Evolutionary conservation across 148 eudicot species (phyloP), one percentile per base, ranked within the genome.

Genomic region (Chenopodium quinoa): DNA sequence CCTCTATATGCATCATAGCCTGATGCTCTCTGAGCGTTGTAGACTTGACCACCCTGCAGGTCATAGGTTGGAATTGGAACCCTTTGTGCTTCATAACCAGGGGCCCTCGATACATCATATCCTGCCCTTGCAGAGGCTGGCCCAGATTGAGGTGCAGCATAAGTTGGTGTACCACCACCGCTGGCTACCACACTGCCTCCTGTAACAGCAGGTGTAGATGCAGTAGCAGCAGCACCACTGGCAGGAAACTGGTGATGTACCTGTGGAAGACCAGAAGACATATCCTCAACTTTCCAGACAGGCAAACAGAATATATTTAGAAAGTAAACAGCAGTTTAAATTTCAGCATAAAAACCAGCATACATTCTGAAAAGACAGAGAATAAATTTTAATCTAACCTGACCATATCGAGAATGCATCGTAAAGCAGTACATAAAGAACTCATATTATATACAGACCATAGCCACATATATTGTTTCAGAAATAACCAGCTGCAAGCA

Each of bases 1-100:
- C 85, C 89, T 83, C 91, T 83, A 58, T 82, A 90, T 47, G 83
- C 48, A 79, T 88, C 84, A 76, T 88, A 86, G 71, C 84, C 87
- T 7, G 92, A 64, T 77, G 78, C 84, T 72, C 84, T 82, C 84
- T 87, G 91, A 64, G 78, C 50, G 46, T 90, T 86, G 81, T 80
- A 71, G 20, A 17, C 81, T 71, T 75, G 86, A 20, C 79, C 90
- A 25, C 79, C 81, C 75, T 81, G 88, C 63, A 78, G 83, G 56
- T 88, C 87, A 83, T 86, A 86, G 44, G 44, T 40, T 40, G 44
- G 44, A 11, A 83, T 29, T 2, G 83, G 78, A 13, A 81, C 92
- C 66, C 89, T 84, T 69, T 84, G 91, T 19, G 82, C 80, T 71
- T 89, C 93, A 70, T 83, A 89, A 32, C 79, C 82, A 7, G 86